Percentiles rank a stretch among this genome's conserved stretches.
phyloP scores from a whole-genome alignment of 306 rosid species.

The Canavalia gladiata region DNA sequence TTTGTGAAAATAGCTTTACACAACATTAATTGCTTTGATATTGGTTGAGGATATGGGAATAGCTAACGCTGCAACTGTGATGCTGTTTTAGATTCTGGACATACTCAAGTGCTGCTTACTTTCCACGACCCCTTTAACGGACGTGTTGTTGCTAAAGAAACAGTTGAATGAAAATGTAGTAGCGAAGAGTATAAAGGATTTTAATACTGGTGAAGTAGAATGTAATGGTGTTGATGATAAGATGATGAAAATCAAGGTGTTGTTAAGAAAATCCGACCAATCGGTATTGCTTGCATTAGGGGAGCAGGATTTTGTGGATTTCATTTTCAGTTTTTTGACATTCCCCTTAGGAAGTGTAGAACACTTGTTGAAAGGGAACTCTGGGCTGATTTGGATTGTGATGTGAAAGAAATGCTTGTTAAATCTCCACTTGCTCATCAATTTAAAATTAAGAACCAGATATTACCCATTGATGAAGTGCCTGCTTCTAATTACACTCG shows the following conservation, averaged over 20 bases:
- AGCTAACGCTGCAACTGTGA: too few relatives aligned
- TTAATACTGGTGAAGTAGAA: neutral
- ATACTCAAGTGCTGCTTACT: constrained; percentile 21
- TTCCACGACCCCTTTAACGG: constrained; percentile 13
- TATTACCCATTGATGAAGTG: neutral
- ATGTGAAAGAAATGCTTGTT: neutral
- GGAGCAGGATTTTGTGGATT: constrained; percentile 26
- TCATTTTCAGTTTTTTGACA: constrained; percentile 26
- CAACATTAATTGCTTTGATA: too few relatives aligned
- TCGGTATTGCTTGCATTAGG: constrained; percentile 8
- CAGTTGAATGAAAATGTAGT: neutral
- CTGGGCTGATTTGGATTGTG: neutral
- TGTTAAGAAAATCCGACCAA: constrained; percentile 5
- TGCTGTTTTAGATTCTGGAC: constrained; percentile 24
- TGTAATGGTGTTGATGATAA: too few relatives aligned
- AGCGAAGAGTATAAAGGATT: neutral
- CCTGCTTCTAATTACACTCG: neutral
- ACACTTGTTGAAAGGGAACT: constrained; percentile 31
- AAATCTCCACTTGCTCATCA: neutral
- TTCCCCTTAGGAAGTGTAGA: constrained; percentile 33
- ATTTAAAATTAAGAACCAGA: neutral
- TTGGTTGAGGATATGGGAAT: too few relatives aligned
- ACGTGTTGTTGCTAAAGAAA: constrained; percentile 32
- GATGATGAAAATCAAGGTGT: neutral
- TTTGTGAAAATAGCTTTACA: too few relatives aligned